Conservation (phyloP, 208 protist genomes). For the Leishmania turanica region DNA sequence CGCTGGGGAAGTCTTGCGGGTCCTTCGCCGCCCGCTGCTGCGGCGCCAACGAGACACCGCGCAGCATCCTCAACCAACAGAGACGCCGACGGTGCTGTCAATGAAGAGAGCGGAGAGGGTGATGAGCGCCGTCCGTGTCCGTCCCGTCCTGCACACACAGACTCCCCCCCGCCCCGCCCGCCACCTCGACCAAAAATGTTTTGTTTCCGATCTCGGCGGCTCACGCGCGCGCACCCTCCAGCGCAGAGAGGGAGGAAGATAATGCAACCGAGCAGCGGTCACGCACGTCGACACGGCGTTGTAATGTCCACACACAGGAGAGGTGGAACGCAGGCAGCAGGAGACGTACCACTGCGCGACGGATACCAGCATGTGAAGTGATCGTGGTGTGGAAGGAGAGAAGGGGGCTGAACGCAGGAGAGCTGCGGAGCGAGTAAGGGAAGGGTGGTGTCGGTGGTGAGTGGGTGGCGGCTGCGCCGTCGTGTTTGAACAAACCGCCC, state of each 20-base stretch:
- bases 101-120: not conserved
- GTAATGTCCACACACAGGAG: not conserved
- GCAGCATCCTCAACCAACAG: slow-evolving; percentile 17
- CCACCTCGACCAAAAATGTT: too few species aligned
- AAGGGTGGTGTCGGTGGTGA: not conserved
- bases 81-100: not conserved
- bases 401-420: not conserved
- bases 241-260: not conserved
- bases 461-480: not conserved
- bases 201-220: too few species aligned
- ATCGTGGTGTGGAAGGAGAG: not conserved
- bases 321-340: not conserved
- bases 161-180: too few species aligned
- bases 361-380: not conserved
- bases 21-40: slow-evolving; percentile 27
- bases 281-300: not conserved
- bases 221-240: not conserved
- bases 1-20: slow-evolving; percentile 32
- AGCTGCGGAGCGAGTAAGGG: not conserved
- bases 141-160: not conserved
- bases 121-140: not conserved
- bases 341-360: not conserved
- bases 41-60: slow-evolving; percentile 48
- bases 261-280: not conserved
- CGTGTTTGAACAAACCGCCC: not conserved